These are phyloP conservation scores for Termitomyces sp. DNA, from an alignment of 768 basidiomycete species.

Conservation along the genomic window DNA sequence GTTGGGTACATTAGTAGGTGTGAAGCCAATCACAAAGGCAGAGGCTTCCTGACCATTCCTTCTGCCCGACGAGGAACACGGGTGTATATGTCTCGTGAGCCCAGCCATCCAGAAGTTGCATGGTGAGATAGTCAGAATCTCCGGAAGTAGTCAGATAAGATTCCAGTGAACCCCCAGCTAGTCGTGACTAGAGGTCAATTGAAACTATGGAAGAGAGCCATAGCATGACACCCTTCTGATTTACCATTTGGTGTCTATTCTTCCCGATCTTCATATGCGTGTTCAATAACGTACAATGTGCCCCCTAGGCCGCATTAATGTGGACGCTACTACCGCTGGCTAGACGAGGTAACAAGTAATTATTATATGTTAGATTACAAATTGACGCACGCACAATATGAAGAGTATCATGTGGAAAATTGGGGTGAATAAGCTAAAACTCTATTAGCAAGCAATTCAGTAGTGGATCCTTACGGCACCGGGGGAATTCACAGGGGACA, in stretches of 20 bases:
- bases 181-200: not conserved
- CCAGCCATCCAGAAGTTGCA: not conserved
- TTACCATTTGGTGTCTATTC: not conserved
- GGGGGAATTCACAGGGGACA: not conserved
- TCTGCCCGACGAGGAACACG: no score
- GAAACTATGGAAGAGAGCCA: not conserved
- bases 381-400: no score
- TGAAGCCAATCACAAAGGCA: not conserved
- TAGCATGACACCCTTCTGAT: not conserved
- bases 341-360: no score
- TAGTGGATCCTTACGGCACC: not conserved
- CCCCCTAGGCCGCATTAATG: not conserved
- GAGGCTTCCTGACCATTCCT: no score
- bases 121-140: not conserved
- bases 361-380: no score
- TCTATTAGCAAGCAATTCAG: not conserved
- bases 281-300: no score
- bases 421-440: not conserved
- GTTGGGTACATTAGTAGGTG: not conserved
- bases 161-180: not conserved
- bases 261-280: not conserved
- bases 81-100: not conserved
- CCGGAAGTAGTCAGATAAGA: not conserved
- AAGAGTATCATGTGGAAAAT: not conserved
- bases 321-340: not conserved